A percentile compares a stretch with the other conserved stretches of the same genome.
phyloP scores from a whole-genome alignment of 257 asterid genomes.

The Solanum arcanum region DNA sequence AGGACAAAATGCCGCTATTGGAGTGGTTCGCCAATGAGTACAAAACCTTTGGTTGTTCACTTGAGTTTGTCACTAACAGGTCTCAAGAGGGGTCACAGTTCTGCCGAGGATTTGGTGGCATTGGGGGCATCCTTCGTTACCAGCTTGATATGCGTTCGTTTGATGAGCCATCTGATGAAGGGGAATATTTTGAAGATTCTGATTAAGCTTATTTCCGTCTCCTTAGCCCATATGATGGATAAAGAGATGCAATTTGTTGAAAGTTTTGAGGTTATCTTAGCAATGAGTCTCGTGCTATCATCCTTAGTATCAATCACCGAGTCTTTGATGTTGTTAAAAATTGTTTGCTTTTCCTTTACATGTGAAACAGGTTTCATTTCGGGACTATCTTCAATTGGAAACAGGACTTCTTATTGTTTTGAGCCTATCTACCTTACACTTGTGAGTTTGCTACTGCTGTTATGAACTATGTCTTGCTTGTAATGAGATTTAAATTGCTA shows the following conservation, averaged over 20 bases:
- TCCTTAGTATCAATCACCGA: background rate
- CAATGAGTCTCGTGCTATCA: background rate
- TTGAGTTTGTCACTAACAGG: conserved; percentile 36
- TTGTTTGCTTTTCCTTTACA: background rate
- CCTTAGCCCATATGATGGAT: background rate
- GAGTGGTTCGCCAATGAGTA: conserved; percentile 44
- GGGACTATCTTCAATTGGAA: background rate
- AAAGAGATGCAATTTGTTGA: background rate
- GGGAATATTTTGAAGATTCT: conserved; percentile 18
- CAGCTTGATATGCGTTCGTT: conserved; percentile 37
- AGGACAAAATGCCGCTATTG: conserved; percentile 34
- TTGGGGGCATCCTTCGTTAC: conserved; percentile 39
- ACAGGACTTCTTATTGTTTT: background rate
- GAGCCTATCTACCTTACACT: background rate
- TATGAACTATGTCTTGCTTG: background rate
- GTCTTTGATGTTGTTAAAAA: background rate
- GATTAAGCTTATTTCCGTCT: conserved; percentile 10
- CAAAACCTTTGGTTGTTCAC: conserved; percentile 28
- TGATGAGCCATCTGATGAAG: conserved; percentile 42
- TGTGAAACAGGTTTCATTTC: background rate
- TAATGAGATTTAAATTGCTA: background rate
- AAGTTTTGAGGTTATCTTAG: background rate
- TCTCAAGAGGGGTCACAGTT: conserved; percentile 43
- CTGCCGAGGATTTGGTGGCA: conserved; percentile 43
- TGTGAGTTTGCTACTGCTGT: background rate